Percentiles rank a stretch among this genome's conserved stretches.
These are phyloP conservation scores for Penicillium italicum DNA, from an alignment of 2,329 filamentous ascomycete genomes.

Conservation along the genomic window DNA sequence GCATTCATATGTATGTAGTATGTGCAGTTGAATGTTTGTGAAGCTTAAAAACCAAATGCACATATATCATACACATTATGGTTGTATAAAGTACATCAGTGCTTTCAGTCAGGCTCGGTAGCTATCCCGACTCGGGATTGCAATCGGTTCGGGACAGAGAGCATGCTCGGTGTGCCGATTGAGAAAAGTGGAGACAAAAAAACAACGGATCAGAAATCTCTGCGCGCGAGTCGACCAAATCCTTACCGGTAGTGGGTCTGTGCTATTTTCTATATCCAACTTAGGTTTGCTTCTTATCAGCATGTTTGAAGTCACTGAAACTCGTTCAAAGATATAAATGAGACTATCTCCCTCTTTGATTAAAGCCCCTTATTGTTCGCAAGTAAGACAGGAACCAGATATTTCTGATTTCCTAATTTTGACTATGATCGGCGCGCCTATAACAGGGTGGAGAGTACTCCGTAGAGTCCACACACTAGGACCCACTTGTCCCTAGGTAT, in stretches of 20 bases:
- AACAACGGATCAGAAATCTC: constrained; percentile 19
- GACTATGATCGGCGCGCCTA: constrained; percentile 13
- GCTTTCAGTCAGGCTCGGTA: not conserved
- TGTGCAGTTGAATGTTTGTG: no score
- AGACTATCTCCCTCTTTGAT: not conserved
- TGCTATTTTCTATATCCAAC: not conserved
- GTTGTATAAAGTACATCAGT: not conserved
- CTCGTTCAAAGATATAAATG: constrained; percentile 15
- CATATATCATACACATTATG: not conserved
- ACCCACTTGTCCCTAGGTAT: not conserved
- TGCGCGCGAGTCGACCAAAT: constrained; percentile 19
- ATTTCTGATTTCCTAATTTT: constrained; percentile 4
- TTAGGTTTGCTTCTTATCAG: constrained; percentile 13
- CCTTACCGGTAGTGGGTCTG: constrained; percentile 19
- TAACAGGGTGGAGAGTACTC: constrained; percentile 7
- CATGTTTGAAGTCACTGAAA: not conserved
- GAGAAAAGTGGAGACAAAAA: constrained; percentile 15
- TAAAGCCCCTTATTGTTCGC: no score
- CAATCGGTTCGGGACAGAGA: constrained; percentile 12
- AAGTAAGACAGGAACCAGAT: no score
- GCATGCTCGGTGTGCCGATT: constrained; percentile 26
- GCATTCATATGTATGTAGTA: not conserved
- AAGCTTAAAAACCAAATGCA: no score
- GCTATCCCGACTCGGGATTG: constrained; percentile 13
- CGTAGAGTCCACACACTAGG: not conserved